phyloP scores from a whole-genome alignment of 306 rosid genomes.

The Phaseolus lunatus region DNA sequence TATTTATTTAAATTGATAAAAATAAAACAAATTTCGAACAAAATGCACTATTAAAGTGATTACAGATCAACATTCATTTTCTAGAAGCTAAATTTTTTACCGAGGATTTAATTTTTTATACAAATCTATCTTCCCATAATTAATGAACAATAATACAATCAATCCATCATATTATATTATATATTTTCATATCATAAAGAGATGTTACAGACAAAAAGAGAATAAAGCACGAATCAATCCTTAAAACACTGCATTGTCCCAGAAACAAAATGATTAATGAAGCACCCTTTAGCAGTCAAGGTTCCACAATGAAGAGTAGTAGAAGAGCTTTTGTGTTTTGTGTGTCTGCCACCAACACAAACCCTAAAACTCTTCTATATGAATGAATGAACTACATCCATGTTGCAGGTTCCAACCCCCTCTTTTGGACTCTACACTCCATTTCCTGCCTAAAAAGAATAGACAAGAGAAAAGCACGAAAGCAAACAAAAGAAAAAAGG shows the following conservation, averaged over 20 bases:
- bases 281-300: constrained; percentile 42
- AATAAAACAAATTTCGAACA: no score
- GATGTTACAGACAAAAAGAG: neutral
- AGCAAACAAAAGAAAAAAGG: constrained; percentile 44
- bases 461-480: constrained; percentile 39
- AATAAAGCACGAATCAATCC: neutral
- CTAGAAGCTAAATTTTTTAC: no score
- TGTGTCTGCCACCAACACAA: constrained; percentile 67
- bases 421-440: constrained; percentile 39
- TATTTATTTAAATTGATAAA: no score
- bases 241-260: neutral
- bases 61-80: no score
- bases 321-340: constrained; percentile 55
- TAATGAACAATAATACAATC: neutral
- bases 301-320: constrained; percentile 39
- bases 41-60: no score
- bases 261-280: constrained; percentile 49
- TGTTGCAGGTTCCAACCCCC: constrained; percentile 47
- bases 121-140: neutral
- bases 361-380: constrained; percentile 41
- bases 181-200: no score
- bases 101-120: no score
- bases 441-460: constrained; percentile 58
- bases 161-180: neutral
- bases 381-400: constrained; percentile 27